phyloP scores from a whole-genome alignment of 2,329 filamentous ascomycete species.

The Exophiala alcalophila region DNA sequence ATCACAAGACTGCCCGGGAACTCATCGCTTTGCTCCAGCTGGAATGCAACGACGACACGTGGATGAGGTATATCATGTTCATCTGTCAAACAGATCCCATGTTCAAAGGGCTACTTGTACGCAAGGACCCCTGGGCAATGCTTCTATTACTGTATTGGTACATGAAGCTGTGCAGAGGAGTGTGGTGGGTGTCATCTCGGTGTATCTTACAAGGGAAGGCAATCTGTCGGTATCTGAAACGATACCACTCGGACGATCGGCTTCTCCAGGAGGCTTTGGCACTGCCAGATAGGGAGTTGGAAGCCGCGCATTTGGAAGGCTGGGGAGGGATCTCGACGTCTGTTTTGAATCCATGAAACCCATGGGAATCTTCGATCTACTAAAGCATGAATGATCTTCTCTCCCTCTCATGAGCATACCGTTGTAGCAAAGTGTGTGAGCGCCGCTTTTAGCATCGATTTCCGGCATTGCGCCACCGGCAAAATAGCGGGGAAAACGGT shows the following conservation, averaged over 20 bases:
- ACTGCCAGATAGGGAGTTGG: constrained; percentile 11
- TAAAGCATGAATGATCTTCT: too few relatives aligned
- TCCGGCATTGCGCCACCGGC: too few relatives aligned
- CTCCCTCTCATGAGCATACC: too few relatives aligned
- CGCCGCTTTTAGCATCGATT: too few relatives aligned
- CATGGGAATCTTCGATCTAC: too few relatives aligned
- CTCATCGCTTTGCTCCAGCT: constrained; percentile 36
- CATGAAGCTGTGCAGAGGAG: constrained; percentile 42
- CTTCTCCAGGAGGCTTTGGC: constrained; percentile 8
- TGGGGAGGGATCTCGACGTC: constrained; percentile 12
- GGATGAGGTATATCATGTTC: constrained; percentile 50
- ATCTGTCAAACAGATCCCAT: constrained; percentile 45
- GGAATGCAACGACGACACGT: constrained; percentile 40
- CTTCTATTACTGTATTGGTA: constrained; percentile 59
- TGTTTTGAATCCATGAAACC: too few relatives aligned
- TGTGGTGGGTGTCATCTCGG: constrained; percentile 52
- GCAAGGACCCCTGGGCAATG: constrained; percentile 54
- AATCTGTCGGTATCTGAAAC: constrained; percentile 46
- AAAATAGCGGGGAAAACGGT: too few relatives aligned
- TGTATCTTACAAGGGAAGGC: constrained; percentile 50
- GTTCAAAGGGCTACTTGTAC: constrained; percentile 47
- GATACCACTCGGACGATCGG: constrained; percentile 27
- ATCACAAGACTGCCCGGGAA: constrained; percentile 38
- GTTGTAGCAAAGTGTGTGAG: too few relatives aligned
- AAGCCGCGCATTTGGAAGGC: constrained; percentile 15